Evolutionary conservation across 805 yeast genomes (phyloP), one percentile per base, ranked within the genome.

Genomic region (Wickerhamomyces hampshirensis): DNA sequence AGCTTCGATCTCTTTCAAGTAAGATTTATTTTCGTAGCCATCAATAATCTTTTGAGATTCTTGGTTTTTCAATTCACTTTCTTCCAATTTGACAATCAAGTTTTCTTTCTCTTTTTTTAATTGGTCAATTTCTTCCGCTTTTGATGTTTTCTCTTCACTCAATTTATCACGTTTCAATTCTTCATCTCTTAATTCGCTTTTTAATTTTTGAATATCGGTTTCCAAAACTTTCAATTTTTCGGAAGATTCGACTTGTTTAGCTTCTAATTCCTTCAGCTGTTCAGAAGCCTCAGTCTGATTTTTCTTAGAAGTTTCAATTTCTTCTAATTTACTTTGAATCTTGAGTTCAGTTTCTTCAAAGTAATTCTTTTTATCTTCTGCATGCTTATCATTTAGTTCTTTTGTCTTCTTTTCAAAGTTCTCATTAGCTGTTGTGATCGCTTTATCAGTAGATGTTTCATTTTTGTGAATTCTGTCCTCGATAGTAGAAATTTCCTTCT

Each of bases 181-280:
- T 18, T 51, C 53, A n/a, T 31, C 33, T 31, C 34, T 35, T 16
- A 55, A 28, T 11, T 39, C 37, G 13, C 11, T 3, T 35, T 46
- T 49, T 27, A 51, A 18, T 6, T 5, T 33, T 23, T 42, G 44
- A 30, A 50, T 44, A 10, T 49, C 47, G 17, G 30, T 30, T 30
- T 44, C 43, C n/a, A 48, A 31, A 2, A 15, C 42, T 32, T 31
- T 40, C 14, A 53, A 34, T 31, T 46, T 41, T 31, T 51, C 50
- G 15, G 45, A 40, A 11, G 55, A 48, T 30, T 48, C 53, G 16
- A 43, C 40, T 34, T 53, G 55, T 27, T 44, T 39, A 8, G 29
- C 42, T 31, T 55, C 53, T 24, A 55, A 33, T 26, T 45, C 51
- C 39, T 48, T 40, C 35, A 55, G 35, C 18, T 49, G 47, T 10